Conservation (phyloP, 768 basidiomycete species). For the Phanerodontia chrysosporium region DNA sequence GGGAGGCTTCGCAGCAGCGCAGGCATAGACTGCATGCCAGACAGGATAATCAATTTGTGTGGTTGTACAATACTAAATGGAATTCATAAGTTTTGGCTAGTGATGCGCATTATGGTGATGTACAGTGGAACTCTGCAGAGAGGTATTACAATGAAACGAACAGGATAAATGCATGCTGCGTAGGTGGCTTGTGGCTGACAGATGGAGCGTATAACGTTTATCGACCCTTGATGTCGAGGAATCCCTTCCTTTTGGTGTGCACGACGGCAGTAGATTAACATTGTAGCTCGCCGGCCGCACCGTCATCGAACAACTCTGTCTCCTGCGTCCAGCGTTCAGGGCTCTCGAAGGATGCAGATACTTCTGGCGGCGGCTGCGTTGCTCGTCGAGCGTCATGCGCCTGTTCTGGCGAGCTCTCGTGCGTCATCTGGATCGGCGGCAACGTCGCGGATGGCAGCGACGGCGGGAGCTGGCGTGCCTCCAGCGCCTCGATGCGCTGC, state of each 20-base stretch:
- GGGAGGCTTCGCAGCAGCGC: slow-evolving; percentile 39
- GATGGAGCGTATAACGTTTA: too few species aligned
- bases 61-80: background rate
- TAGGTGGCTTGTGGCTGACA: too few species aligned
- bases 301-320: background rate
- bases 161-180: too few species aligned
- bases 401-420: background rate
- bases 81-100: background rate
- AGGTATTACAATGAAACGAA: too few species aligned
- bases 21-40: background rate
- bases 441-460: background rate
- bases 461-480: background rate
- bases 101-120: background rate
- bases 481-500: background rate
- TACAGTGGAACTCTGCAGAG: too few species aligned
- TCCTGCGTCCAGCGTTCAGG: background rate
- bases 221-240: too few species aligned
- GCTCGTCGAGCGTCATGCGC: background rate
- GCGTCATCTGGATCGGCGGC: background rate
- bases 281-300: background rate
- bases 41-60: background rate
- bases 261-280: background rate
- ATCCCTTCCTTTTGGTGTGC: background rate
- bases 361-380: background rate
- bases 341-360: background rate